A percentile compares a stretch with the other conserved stretches of the same genome.
Evolutionary conservation across 441 rosid species (phyloP).

Genomic region (Erodium trifolium): DNA sequence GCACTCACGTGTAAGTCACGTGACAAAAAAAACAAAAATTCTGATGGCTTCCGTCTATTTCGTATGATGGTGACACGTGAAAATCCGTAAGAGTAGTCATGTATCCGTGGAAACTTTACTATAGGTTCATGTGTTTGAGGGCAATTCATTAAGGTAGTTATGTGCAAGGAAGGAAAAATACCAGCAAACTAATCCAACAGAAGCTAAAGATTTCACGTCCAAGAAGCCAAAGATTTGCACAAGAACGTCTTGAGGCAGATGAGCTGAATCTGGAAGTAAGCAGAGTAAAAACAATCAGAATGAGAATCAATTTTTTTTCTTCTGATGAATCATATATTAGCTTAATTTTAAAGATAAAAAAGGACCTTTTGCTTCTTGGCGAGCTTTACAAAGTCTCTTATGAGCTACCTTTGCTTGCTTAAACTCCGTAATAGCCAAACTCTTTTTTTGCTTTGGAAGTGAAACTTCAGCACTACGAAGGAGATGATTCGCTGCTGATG

Average conservation of each 20-base stretch:
- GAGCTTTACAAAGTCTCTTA: constrained; percentile 45
- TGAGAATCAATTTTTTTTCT: background rate
- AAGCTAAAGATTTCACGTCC: constrained; percentile 48
- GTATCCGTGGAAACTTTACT: too few species aligned
- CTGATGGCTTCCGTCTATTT: too few species aligned
- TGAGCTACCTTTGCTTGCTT: constrained; percentile 68
- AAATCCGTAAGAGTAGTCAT: too few species aligned
- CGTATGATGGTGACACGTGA: too few species aligned
- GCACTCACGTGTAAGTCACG: too few species aligned
- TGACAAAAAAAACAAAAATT: too few species aligned
- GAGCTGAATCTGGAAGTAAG: constrained; percentile 34
- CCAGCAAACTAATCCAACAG: constrained; percentile 57
- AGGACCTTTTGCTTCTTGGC: constrained; percentile 33
- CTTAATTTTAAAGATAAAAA: too few species aligned
- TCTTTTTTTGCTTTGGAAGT: constrained; percentile 86
- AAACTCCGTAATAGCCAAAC: constrained; percentile 50
- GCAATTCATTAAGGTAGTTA: too few species aligned
- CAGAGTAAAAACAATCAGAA: background rate
- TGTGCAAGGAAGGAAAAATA: constrained; percentile 25
- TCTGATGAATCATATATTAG: background rate
- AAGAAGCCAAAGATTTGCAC: constrained; percentile 57
- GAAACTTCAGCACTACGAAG: constrained; percentile 57
- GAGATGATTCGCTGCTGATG: constrained; percentile 59
- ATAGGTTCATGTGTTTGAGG: too few species aligned
- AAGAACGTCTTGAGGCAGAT: constrained; percentile 69